Evolutionary conservation across 2,329 filamentous ascomycete species (phyloP).

Genomic region (Clonostachys chloroleuca): DNA sequence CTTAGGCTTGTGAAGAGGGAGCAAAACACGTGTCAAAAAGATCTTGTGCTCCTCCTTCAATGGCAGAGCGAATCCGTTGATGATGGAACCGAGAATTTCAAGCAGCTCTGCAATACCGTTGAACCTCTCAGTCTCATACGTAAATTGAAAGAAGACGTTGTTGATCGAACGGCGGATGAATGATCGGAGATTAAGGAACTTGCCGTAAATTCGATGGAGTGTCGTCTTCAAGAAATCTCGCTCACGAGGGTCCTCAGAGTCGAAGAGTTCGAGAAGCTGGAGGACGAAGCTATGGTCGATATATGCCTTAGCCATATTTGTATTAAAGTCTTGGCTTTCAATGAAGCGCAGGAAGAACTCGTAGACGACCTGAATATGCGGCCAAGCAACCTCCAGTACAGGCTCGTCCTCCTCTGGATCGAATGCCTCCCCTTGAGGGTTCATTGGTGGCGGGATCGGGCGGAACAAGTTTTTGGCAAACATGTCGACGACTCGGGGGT

Average conservation of each 20-base stretch:
- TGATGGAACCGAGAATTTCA: constrained; percentile 96
- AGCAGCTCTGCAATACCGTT: constrained; percentile 96
- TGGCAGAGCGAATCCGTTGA: constrained; percentile 95
- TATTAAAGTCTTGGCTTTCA: constrained; percentile 99
- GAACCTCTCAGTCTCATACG: constrained; percentile 97
- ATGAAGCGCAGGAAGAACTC: constrained; percentile 99
- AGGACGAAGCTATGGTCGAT: constrained; percentile 98
- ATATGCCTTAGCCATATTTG: constrained; percentile 97
- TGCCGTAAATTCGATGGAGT: constrained; percentile 95
- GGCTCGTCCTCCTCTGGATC: constrained; percentile 98
- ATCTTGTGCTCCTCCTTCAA: constrained; percentile 99
- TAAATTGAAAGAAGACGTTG: constrained; percentile 99
- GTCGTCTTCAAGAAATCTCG: constrained; percentile 98
- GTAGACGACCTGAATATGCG: constrained; percentile 98
- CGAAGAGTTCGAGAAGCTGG: constrained; percentile 94
- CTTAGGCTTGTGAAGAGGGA: constrained; percentile 97
- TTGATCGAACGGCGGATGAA: constrained; percentile 99
- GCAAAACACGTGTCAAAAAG: constrained; percentile 87
- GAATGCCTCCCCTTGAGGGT: constrained; percentile 96
- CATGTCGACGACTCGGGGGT: constrained; percentile 97
- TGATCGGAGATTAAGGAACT: constrained; percentile 95
- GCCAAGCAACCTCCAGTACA: constrained; percentile 96
- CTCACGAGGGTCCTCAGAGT: constrained; percentile 95
- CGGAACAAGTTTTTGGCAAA: constrained; percentile 98
- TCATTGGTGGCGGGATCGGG: constrained; percentile 94